phyloP scores from a whole-genome alignment of 495 filamentous ascomycete genomes.

The Apiosordaria backusii region DNA sequence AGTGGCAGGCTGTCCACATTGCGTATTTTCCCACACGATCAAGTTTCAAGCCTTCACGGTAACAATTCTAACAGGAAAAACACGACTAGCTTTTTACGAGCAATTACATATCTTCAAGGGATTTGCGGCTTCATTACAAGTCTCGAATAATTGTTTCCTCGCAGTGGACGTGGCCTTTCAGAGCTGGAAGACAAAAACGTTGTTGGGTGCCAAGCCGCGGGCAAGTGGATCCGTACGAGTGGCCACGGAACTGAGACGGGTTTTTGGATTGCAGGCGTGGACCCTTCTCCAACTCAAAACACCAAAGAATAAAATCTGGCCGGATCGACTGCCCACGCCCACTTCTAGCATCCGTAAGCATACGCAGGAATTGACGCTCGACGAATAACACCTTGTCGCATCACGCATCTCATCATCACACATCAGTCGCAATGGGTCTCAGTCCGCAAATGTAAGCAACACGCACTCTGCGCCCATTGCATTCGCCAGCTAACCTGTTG shows the following conservation, averaged over 20 bases:
- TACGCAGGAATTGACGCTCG: background rate
- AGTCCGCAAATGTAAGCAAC: conserved; percentile 1
- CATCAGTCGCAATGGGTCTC: background rate
- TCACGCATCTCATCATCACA: background rate
- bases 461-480: background rate
- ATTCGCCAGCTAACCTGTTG: conserved; percentile 1
- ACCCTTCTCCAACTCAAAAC: background rate
- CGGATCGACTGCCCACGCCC: background rate
- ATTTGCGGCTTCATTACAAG: too few species aligned
- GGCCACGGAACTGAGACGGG: background rate
- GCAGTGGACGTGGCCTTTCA: too few species aligned
- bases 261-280: background rate
- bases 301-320: conserved; percentile 5
- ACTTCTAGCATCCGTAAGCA: background rate
- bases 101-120: too few species aligned
- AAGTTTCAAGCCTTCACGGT: background rate
- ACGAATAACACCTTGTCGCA: background rate
- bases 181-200: too few species aligned
- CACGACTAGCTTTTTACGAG: too few species aligned
- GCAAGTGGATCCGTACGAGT: background rate
- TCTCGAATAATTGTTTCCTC: too few species aligned
- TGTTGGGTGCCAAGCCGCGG: background rate
- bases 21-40: background rate
- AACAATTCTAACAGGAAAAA: background rate
- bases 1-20: background rate